A percentile compares a stretch with the other conserved stretches of the same genome.
phyloP scores from a whole-genome alignment of 1,284 basidiomycete genomes.

The Ceratobasidium sp. region DNA sequence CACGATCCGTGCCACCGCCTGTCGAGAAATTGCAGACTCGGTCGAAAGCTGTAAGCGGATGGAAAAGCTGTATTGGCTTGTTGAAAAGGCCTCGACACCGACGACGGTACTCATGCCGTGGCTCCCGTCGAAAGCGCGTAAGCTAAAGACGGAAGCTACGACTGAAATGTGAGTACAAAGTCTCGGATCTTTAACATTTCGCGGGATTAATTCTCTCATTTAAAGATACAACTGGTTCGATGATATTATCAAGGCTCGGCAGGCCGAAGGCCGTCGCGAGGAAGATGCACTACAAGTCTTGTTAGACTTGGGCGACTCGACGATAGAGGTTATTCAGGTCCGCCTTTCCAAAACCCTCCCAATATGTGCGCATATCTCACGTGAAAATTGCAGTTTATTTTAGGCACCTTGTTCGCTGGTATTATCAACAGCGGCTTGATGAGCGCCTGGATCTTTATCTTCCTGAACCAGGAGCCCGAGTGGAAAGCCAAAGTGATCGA shows the following conservation, averaged over 20 bases:
- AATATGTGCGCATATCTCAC: background rate
- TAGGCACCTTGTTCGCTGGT: conserved; percentile 26
- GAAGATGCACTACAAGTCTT: conserved; percentile 26
- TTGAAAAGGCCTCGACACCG: conserved; percentile 17
- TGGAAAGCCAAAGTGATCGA: conserved; percentile 22
- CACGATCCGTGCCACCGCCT: conserved; percentile 18
- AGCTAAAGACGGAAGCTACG: conserved; percentile 5
- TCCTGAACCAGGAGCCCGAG: conserved; percentile 20
- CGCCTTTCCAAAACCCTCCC: background rate
- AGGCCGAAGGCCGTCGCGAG: conserved; percentile 25
- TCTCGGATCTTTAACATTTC: background rate
- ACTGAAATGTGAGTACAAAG: conserved; percentile 11
- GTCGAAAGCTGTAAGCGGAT: conserved; percentile 20
- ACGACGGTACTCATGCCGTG: conserved; percentile 14
- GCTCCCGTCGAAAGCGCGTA: conserved; percentile 17
- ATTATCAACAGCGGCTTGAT: conserved; percentile 32
- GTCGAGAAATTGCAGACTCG: conserved; percentile 30
- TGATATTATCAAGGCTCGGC: conserved; percentile 15
- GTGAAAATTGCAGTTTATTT: background rate
- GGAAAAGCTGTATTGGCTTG: conserved; percentile 34
- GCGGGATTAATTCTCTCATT: background rate
- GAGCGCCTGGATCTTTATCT: conserved; percentile 32
- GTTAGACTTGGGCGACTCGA: conserved; percentile 24
- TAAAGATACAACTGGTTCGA: conserved; percentile 28
- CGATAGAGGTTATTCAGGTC: conserved; percentile 8